Evolutionary conservation across 192 early-diverging fungal species (phyloP).

Genomic region (Dissophora globulifera): DNA sequence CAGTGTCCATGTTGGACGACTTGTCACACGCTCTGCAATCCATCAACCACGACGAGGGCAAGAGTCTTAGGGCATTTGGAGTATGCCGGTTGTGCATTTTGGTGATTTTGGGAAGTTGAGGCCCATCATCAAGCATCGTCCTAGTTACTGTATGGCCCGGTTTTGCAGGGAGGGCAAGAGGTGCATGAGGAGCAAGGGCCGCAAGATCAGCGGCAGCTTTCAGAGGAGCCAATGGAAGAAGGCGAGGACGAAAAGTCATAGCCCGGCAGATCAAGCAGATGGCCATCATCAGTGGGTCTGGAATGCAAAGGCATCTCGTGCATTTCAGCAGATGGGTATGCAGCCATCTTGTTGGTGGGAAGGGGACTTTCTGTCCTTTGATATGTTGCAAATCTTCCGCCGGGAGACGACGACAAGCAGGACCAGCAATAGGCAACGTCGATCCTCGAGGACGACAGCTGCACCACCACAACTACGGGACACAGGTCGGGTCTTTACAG

Average conservation of each 20-base stretch:
- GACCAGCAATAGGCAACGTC: neutral
- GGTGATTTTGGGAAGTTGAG: slow-evolving; percentile 23
- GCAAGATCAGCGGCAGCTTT: too few species aligned
- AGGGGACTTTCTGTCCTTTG: slow-evolving; percentile 4
- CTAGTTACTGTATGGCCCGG: too few species aligned
- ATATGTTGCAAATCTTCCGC: slow-evolving; percentile 8
- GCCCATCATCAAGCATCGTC: slow-evolving; percentile 25
- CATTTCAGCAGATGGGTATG: slow-evolving; percentile 11
- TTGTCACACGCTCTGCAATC: neutral
- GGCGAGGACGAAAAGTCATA: too few species aligned
- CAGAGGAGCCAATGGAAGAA: too few species aligned
- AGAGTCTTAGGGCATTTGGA: neutral
- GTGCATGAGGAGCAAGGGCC: too few species aligned
- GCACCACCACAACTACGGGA: too few species aligned
- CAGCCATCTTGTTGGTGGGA: slow-evolving; percentile 11
- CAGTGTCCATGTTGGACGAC: neutral
- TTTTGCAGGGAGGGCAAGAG: too few species aligned
- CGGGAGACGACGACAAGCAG: too few species aligned
- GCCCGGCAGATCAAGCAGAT: too few species aligned
- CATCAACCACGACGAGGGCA: too few species aligned
- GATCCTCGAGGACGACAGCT: neutral
- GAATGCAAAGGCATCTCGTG: slow-evolving; percentile 9
- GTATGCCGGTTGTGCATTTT: slow-evolving; percentile 7
- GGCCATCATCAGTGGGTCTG: slow-evolving; percentile 11
- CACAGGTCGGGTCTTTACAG: neutral